Conservation (phyloP, 2,329 filamentous ascomycete species). For the Cladosporium sp. region DNA sequence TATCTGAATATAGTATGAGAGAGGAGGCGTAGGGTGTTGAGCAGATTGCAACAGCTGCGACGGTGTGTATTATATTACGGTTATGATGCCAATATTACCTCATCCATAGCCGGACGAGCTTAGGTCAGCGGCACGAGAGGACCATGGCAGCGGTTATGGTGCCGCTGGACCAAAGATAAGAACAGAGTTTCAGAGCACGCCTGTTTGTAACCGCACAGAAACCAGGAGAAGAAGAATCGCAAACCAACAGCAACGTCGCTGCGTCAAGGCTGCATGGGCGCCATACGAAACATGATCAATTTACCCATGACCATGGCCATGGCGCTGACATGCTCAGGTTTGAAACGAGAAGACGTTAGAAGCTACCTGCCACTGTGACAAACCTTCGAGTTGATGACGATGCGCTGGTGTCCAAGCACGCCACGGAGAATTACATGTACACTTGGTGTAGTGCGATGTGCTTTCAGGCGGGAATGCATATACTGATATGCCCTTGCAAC, state of each 20-base stretch:
- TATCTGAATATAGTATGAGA: background rate
- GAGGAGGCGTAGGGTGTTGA: no score
- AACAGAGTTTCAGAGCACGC: background rate
- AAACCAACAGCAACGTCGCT: background rate
- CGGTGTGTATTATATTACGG: no score
- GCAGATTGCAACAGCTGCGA: no score
- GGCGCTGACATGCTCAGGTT: background rate
- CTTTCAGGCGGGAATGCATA: background rate
- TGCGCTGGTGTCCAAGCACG: background rate
- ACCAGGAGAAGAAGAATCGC: background rate
- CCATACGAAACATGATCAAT: conserved; percentile 1
- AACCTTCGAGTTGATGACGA: background rate
- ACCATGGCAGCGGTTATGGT: background rate
- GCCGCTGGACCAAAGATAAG: background rate
- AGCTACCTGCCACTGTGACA: background rate
- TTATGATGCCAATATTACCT: background rate
- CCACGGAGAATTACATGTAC: background rate
- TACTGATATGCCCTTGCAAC: background rate
- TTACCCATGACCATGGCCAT: background rate
- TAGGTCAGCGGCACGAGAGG: background rate
- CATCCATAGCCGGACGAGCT: background rate
- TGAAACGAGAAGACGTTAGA: background rate
- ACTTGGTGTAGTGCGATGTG: background rate
- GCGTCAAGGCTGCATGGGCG: conserved; percentile 1
- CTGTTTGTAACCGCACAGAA: background rate